Conservation (phyloP, 768 basidiomycete species). For the Mycena vulgaris region DNA sequence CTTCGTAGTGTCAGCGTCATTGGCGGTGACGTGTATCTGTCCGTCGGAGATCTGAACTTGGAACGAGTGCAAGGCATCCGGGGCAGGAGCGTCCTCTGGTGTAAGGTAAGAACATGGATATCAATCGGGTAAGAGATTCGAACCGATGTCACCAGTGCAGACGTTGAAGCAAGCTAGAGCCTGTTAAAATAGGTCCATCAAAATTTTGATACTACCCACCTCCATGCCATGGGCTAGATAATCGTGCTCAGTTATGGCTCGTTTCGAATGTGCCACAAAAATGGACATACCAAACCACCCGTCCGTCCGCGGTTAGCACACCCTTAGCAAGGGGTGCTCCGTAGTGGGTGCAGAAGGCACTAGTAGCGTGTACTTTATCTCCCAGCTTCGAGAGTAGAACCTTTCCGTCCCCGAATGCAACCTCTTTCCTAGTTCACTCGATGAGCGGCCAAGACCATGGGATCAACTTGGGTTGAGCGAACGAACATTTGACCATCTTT, state of each 20-base stretch:
- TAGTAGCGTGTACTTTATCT: slow-evolving; percentile 83
- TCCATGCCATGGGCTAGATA: slow-evolving; percentile 87
- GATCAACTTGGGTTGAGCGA: too few species aligned
- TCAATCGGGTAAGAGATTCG: slow-evolving; percentile 26
- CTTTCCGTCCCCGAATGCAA: slow-evolving; percentile 83
- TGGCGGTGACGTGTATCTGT: slow-evolving; percentile 86
- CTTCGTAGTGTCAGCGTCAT: slow-evolving; percentile 71
- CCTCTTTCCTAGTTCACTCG: slow-evolving; percentile 76
- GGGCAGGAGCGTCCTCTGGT: slow-evolving; percentile 91
- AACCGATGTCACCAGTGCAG: slow-evolving; percentile 87
- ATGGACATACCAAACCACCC: slow-evolving; percentile 79
- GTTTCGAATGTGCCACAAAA: not conserved
- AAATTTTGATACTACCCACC: slow-evolving; percentile 55
- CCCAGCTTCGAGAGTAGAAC: slow-evolving; percentile 85
- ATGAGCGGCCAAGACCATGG: not conserved
- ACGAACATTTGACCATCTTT: slow-evolving; percentile 77
- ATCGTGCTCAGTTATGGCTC: not conserved
- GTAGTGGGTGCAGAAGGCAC: slow-evolving; percentile 90
- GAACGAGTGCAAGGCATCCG: slow-evolving; percentile 85
- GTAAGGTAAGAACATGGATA: slow-evolving; percentile 33
- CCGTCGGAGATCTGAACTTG: slow-evolving; percentile 75
- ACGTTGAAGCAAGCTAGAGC: slow-evolving; percentile 87
- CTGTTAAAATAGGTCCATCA: not conserved
- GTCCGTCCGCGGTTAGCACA: slow-evolving; percentile 82
- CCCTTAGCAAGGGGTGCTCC: slow-evolving; percentile 91